phyloP scores from a whole-genome alignment of 768 basidiomycete genomes.

The Candolleomyces eurysporus region DNA sequence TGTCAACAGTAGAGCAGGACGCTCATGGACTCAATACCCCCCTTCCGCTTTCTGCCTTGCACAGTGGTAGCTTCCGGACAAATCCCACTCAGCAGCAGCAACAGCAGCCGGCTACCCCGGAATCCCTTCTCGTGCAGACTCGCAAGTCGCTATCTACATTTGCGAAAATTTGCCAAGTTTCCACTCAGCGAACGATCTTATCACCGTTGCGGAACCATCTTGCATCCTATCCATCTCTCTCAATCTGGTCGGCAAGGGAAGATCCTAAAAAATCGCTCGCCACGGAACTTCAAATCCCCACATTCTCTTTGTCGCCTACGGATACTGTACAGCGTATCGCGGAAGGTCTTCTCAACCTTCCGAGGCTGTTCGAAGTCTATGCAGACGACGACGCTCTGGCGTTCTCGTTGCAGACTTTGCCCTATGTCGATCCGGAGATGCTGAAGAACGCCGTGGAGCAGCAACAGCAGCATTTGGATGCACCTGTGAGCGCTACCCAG shows the following conservation, averaged over 20 bases:
- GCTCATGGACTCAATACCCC: constrained; percentile 10
- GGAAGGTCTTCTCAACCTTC: constrained; percentile 92
- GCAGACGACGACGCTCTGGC: constrained; percentile 88
- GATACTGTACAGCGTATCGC: constrained; percentile 85
- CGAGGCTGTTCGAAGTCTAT: constrained; percentile 91
- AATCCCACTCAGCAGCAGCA: constrained; percentile 21
- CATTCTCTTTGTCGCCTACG: constrained; percentile 90
- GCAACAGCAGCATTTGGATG: constrained; percentile 20
- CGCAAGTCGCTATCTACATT: constrained; percentile 59
- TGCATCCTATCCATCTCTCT: constrained; percentile 59
- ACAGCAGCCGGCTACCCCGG: constrained; percentile 15
- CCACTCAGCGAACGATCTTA: constrained; percentile 81
- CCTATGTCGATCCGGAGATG: constrained; percentile 59
- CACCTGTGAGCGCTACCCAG: constrained; percentile 12
- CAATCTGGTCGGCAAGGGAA: constrained; percentile 61
- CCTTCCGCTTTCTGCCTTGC: constrained; percentile 21
- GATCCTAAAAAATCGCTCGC: constrained; percentile 45
- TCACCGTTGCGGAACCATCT: constrained; percentile 79
- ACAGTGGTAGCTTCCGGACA: constrained; percentile 31
- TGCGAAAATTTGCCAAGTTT: constrained; percentile 70
- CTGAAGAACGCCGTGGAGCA: constrained; percentile 47
- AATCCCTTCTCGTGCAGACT: constrained; percentile 52
- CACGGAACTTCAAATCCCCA: constrained; percentile 71
- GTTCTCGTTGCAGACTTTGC: constrained; percentile 84
- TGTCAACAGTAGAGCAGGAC: constrained; percentile 53